Conservation (phyloP, 2,329 filamentous ascomycete species). For the Fusarium neocosmosporiellum region DNA sequence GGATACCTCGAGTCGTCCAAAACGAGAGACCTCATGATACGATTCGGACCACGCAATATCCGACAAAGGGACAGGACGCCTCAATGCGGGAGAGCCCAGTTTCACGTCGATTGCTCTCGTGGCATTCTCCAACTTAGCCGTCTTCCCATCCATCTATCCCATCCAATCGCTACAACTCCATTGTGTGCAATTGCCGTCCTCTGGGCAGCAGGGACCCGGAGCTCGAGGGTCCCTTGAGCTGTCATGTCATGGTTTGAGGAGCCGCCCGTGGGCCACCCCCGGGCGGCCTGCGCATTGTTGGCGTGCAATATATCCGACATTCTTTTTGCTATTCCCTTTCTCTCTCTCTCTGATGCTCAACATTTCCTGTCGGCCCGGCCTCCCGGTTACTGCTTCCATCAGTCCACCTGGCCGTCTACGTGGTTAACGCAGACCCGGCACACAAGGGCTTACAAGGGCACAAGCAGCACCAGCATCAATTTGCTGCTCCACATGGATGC, state of each 20-base stretch:
- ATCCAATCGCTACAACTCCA: conserved; percentile 13
- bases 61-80: conserved; percentile 6
- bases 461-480: conserved; percentile 24
- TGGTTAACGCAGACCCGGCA: conserved; percentile 26
- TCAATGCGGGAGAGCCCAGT: not conserved
- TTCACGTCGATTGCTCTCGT: not conserved
- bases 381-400: conserved; percentile 21
- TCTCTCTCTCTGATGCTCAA: not conserved
- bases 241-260: conserved; percentile 12
- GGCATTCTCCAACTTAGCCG: conserved; percentile 1
- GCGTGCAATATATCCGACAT: not conserved
- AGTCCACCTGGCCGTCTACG: conserved; percentile 30
- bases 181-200: conserved; percentile 3
- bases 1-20: conserved; percentile 13
- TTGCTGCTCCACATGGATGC: conserved; percentile 18
- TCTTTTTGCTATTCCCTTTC: conserved; percentile 6
- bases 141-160: not conserved
- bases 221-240: conserved; percentile 18
- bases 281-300: not conserved
- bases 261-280: conserved; percentile 1
- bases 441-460: not conserved
- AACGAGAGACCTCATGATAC: conserved; percentile 34
- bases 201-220: not conserved
- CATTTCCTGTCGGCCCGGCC: conserved; percentile 10
- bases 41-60: conserved; percentile 31